Conservation (phyloP, 73 alveolate genomes). For the Diophrys sp. region DNA sequence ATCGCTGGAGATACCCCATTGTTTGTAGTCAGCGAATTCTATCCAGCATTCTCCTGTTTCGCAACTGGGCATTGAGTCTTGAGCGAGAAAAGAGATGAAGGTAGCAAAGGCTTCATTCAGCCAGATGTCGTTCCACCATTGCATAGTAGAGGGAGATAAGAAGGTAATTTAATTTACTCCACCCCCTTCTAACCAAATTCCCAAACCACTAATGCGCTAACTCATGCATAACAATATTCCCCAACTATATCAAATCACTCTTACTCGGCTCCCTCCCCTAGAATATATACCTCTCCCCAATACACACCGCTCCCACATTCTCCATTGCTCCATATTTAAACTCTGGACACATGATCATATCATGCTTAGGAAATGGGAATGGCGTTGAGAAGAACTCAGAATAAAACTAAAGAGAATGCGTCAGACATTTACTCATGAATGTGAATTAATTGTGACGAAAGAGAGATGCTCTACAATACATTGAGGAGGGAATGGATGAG, state of each 20-base stretch:
- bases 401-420: constrained; percentile 67
- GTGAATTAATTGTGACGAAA: constrained; percentile 52
- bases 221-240: constrained; percentile 90
- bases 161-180: too few relatives aligned
- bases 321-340: constrained; percentile 98
- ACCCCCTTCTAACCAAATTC: constrained; percentile 86
- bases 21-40: constrained; percentile 76
- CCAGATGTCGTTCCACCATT: constrained; percentile 99
- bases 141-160: too few relatives aligned
- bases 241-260: constrained; percentile 66
- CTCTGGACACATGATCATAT: constrained; percentile 94
- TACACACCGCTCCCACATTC: constrained; percentile 80
- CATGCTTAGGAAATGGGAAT: constrained; percentile 93
- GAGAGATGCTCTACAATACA: constrained; percentile 71
- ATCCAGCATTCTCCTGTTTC: constrained; percentile 69
- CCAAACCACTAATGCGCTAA: constrained; percentile 99
- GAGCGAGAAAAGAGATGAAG: constrained; percentile 58
- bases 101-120: constrained; percentile 97
- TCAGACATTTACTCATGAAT: constrained; percentile 60
- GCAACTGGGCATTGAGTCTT: constrained; percentile 55
- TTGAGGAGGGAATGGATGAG: constrained; percentile 46
- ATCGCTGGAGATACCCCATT: constrained; percentile 93
- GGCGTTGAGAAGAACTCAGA: constrained; percentile 65
- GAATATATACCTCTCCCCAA: constrained; percentile 81
- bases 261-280: constrained; percentile 80